phyloP scores from a whole-genome alignment of 2,329 filamentous ascomycete species.

The Alternaria solani region DNA sequence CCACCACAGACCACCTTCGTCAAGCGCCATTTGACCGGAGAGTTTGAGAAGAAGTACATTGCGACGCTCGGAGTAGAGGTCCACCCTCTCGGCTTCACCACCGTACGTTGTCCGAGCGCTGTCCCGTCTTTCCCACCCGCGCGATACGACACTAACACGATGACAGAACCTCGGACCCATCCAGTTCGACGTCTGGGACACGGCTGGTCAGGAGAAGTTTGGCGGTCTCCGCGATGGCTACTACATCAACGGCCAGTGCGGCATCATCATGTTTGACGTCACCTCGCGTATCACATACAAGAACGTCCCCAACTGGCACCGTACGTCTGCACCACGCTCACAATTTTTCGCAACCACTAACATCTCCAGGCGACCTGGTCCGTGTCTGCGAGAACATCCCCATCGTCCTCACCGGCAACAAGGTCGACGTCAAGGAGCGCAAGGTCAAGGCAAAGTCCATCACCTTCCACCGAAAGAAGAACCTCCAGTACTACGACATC shows the following conservation, averaged over 20 bases:
- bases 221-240: slow-evolving; percentile 99
- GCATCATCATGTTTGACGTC: slow-evolving; percentile 99
- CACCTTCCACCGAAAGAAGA: slow-evolving; percentile 99
- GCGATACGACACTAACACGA: slow-evolving; percentile 32
- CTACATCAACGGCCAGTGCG: slow-evolving; percentile 99
- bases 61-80: slow-evolving; percentile 99
- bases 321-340: slow-evolving; percentile 65
- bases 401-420: slow-evolving; percentile 98
- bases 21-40: slow-evolving; percentile 99
- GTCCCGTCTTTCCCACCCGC: slow-evolving; percentile 12
- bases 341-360: slow-evolving; percentile 23
- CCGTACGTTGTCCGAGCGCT: slow-evolving; percentile 69
- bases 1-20: slow-evolving; percentile 91
- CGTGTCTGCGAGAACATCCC: slow-evolving; percentile 99
- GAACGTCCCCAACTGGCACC: slow-evolving; percentile 99
- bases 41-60: slow-evolving; percentile 99
- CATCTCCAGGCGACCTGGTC: slow-evolving; percentile 82
- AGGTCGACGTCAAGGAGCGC: slow-evolving; percentile 99
- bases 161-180: slow-evolving; percentile 87
- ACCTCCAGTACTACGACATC: slow-evolving; percentile 99
- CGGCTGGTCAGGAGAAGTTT: slow-evolving; percentile 99
- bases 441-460: slow-evolving; percentile 99
- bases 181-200: slow-evolving; percentile 99
- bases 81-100: slow-evolving; percentile 96
- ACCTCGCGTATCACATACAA: slow-evolving; percentile 99